A percentile compares a stretch with the other conserved stretches of the same genome.
These are phyloP conservation scores for Bipolaris gigantea DNA, from an alignment of 2,329 filamentous ascomycete species.

Conservation along the genomic window DNA sequence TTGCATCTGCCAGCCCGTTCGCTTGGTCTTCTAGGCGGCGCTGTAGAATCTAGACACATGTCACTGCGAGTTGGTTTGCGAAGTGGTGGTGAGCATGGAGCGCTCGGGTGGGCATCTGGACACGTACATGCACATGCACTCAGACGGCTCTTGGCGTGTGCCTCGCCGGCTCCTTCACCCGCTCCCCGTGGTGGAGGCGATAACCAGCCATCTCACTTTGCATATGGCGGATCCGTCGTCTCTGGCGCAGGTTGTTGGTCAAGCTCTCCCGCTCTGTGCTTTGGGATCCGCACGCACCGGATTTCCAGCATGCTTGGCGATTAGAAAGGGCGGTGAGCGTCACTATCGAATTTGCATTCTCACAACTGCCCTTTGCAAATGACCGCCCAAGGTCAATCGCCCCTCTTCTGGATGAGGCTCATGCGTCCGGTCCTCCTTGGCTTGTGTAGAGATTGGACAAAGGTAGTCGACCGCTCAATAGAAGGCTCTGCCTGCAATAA, in stretches of 20 bases:
- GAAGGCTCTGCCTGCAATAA: slow-evolving; percentile 24
- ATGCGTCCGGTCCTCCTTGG: slow-evolving; percentile 17
- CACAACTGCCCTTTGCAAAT: slow-evolving; percentile 8
- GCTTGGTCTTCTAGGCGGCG: background rate
- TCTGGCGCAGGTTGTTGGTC: background rate
- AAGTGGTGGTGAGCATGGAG: background rate
- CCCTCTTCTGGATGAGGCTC: slow-evolving; percentile 3
- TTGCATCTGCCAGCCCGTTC: background rate
- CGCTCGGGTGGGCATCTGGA: background rate
- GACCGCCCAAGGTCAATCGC: slow-evolving; percentile 5
- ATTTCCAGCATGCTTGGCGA: slow-evolving; percentile 5
- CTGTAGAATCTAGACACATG: background rate
- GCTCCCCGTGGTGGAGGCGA: background rate
- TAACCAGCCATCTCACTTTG: background rate
- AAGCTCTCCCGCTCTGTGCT: background rate
- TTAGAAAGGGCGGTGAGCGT: slow-evolving; percentile 29
- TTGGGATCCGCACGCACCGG: background rate
- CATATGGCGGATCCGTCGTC: background rate
- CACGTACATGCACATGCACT: background rate
- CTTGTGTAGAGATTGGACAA: slow-evolving; percentile 21
- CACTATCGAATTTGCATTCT: slow-evolving; percentile 2
- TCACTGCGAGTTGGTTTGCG: background rate
- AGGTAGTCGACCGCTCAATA: slow-evolving; percentile 7
- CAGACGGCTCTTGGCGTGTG: background rate
- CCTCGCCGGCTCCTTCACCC: background rate